phyloP scores from a whole-genome alignment of 768 basidiomycete genomes.

The Agaricus blazei region DNA sequence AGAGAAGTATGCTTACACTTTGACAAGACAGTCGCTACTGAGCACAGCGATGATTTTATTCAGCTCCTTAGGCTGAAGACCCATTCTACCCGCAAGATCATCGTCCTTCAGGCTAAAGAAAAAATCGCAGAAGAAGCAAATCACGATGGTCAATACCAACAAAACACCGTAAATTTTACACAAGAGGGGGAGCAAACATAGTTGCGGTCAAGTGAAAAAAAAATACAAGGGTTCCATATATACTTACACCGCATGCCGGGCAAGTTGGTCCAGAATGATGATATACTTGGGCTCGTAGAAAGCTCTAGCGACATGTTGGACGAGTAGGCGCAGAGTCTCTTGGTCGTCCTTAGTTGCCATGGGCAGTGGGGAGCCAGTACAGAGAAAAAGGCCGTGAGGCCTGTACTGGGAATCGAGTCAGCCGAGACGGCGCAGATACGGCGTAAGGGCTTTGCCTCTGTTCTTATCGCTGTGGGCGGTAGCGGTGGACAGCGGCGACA shows the following conservation, averaged over 20 bases:
- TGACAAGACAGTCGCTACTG: conserved; percentile 71
- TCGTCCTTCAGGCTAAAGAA: conserved; percentile 80
- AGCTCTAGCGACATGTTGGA: conserved; percentile 87
- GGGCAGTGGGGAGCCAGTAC: not conserved
- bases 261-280: conserved; percentile 91
- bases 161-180: conserved; percentile 9
- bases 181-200: conserved; percentile 11
- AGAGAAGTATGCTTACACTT: conserved; percentile 50
- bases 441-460: not conserved
- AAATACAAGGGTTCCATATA: conserved; percentile 18
- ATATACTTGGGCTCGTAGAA: conserved; percentile 94
- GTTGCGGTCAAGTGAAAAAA: conserved; percentile 10
- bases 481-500: not conserved
- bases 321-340: conserved; percentile 78
- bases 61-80: conserved; percentile 83
- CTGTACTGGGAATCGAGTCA: not conserved
- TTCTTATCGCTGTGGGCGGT: no score
- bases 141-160: conserved; percentile 8
- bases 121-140: not conserved
- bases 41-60: conserved; percentile 85
- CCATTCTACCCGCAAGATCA: conserved; percentile 87
- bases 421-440: not conserved
- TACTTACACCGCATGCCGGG: conserved; percentile 93
- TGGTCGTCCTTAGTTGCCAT: conserved; percentile 77
- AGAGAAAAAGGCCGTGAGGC: not conserved